Percentiles rank a stretch among this genome's conserved stretches.
phyloP scores from a whole-genome alignment of 345 rosid species.

The Orychophragmus violaceus region DNA sequence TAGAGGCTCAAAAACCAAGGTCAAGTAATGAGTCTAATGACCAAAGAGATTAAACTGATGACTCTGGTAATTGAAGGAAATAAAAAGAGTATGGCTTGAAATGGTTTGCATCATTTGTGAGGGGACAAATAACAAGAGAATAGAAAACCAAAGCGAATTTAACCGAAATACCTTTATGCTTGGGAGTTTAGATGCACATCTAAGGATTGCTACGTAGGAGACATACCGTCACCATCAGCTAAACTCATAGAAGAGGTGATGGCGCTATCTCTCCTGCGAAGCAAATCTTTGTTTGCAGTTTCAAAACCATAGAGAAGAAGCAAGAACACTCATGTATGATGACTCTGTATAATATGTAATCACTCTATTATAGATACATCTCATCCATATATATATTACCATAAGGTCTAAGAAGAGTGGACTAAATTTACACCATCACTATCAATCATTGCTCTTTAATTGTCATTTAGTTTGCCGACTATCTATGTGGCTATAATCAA shows the following conservation, averaged over 20 bases:
- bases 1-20: not conserved
- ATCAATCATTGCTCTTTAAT: not conserved
- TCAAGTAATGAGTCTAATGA: not conserved
- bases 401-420: not conserved
- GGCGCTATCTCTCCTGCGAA: slow-evolving; percentile 54
- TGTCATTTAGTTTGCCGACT: slow-evolving; percentile 24
- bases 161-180: not conserved
- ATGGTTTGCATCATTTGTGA: not conserved
- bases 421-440: not conserved
- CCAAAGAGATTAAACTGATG: not conserved
- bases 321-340: not conserved
- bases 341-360: not conserved
- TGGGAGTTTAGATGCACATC: slow-evolving; percentile 7
- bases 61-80: not conserved
- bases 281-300: slow-evolving; percentile 29
- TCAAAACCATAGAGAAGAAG: slow-evolving; percentile 4
- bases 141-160: not conserved
- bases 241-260: slow-evolving; percentile 15
- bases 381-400: not conserved
- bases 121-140: not conserved
- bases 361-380: not conserved
- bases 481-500: slow-evolving; percentile 27
- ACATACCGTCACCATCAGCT: slow-evolving; percentile 35
- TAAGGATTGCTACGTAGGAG: slow-evolving; percentile 38
- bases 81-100: not conserved